A percentile compares a stretch with the other conserved stretches of the same genome.
Evolutionary conservation across 23 red algal genomes (phyloP).

Genomic region (Porphyridium purpureum): DNA sequence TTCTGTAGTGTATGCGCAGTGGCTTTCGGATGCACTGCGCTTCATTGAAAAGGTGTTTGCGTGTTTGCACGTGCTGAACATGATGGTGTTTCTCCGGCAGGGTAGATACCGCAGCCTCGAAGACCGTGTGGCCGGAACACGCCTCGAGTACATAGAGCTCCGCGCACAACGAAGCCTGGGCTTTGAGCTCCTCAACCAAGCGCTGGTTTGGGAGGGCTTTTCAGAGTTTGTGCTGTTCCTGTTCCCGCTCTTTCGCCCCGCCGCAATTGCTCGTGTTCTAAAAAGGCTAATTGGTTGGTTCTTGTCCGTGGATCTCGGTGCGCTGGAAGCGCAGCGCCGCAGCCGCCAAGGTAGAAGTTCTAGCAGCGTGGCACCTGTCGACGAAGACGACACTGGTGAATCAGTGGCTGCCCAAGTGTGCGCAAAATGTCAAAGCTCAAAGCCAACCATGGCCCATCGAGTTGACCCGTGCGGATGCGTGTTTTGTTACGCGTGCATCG

Average conservation of each 20-base stretch:
- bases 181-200: conserved; percentile 25
- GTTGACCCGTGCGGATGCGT: conserved; percentile 12
- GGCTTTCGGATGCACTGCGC: neutral
- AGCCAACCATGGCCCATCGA: conserved; percentile 15
- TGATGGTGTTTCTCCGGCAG: conserved; percentile 12
- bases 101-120: conserved; percentile 8
- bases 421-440: conserved; percentile 6
- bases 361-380: neutral
- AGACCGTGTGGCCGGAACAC: conserved; percentile 8
- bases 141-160: neutral
- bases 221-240: conserved; percentile 29
- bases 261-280: neutral
- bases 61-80: conserved; percentile 1
- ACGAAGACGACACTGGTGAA: neutral
- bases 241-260: conserved; percentile 8
- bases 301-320: too few species aligned
- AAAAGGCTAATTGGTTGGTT: too few species aligned
- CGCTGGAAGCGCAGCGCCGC: too few species aligned
- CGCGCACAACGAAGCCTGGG: conserved; percentile 6
- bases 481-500: conserved; percentile 29
- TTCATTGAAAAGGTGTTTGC: conserved; percentile 2
- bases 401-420: conserved; percentile 6
- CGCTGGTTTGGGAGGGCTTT: conserved; percentile 46
- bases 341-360: neutral
- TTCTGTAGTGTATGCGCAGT: neutral